Evolutionary conservation across 306 rosid species (phyloP).

Genomic region (Cicer arietinum): DNA sequence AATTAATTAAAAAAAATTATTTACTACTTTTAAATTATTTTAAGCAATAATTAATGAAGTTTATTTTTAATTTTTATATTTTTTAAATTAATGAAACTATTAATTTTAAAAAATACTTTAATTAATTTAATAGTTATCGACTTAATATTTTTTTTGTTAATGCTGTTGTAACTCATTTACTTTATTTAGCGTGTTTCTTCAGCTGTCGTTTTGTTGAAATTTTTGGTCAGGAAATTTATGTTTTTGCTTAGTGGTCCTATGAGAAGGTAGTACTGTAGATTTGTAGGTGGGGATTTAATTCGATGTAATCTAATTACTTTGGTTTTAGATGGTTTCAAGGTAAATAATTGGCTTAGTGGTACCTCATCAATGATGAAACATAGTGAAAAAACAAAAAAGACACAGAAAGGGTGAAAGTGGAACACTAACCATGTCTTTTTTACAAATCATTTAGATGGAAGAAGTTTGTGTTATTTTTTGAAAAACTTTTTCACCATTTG

Average conservation of each 20-base stretch:
- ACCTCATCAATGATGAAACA: neutral
- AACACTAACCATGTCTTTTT: no score
- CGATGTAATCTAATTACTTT: neutral
- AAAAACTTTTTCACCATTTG: no score
- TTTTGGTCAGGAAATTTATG: neutral
- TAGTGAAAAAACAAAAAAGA: neutral
- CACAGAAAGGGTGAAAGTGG: neutral
- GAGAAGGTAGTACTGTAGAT: neutral
- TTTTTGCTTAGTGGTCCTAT: constrained; percentile 1
- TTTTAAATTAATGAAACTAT: no score
- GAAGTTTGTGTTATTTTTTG: no score
- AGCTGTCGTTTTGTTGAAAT: neutral
- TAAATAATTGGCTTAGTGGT: neutral
- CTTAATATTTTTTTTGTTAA: neutral
- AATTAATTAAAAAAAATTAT: no score
- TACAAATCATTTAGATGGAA: no score
- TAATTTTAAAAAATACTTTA: no score
- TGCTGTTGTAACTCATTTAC: neutral
- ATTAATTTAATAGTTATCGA: no score
- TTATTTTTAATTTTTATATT: no score
- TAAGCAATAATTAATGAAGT: no score
- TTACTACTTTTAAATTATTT: no score
- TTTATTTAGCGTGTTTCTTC: neutral
- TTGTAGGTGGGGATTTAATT: neutral
- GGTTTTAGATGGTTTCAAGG: neutral